Base-by-base conservation (phyloP, 2,329 filamentous ascomycete genomes). In the Basipetospora sp. region DNA sequence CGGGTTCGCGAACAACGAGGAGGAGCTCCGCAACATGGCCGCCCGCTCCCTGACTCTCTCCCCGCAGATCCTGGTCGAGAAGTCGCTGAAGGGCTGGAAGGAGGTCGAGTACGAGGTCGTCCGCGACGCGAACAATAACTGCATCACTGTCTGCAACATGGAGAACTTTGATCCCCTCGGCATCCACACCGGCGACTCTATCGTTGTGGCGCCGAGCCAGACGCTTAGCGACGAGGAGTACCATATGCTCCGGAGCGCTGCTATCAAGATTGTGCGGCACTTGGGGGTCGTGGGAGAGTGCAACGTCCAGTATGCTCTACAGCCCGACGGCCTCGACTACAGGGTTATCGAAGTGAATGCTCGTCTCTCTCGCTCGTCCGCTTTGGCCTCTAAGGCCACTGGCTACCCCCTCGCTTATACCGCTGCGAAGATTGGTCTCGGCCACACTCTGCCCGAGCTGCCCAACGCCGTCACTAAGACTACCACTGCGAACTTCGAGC, bases 41-140 rank as follows among this genome's bases (percentile, higher is more conserved):
- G 87, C 90, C 44, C 78, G 85, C 46, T 96, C 88, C 33, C 71
- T 98, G 41, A 93, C 87, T 31, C 74, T 96, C 26, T 88, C 88
- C 3, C 88, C 90, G 35, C 90, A 98, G 61, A 94, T 98, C 52
- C 63, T 98, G 55, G 87, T 98, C 42, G 90, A 98, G 69, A 96
- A 96, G 65, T 94, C 86, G 37, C 76, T 98, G 49, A 96, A 94
- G 70, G 90, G 90, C 59, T 98, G 90, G 90, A 98, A 98, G 64
- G 90, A 98, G 62, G 80, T 94, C 36, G 90, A 98, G 61, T 98
- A 96, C 54, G 90, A 96, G 62, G 90, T 96, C 41, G 90, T 96
- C 44, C 83, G 90, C 50, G 90, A 98, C 59, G 88, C 85, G 38
- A 79, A 83, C 58, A 92, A 96, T 71, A 98, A 98, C 73, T 96